Evolutionary conservation across 1,284 basidiomycete genomes (phyloP).

Genomic region (Cystobasidium sp.): DNA sequence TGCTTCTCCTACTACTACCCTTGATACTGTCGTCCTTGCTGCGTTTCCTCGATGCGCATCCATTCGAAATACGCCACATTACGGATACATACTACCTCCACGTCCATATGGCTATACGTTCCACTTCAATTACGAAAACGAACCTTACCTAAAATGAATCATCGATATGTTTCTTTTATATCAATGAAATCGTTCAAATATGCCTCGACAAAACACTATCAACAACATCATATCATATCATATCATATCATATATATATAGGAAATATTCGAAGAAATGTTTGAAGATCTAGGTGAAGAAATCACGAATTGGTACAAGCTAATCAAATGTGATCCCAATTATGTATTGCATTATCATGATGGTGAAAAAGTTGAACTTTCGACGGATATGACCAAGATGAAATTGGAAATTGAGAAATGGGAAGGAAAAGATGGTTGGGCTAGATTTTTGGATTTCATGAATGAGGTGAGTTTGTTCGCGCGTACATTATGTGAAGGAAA

Average conservation of each 20-base stretch:
- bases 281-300: slow-evolving; percentile 59
- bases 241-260: too few species aligned
- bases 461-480: slow-evolving; percentile 53
- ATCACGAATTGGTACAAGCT: slow-evolving; percentile 60
- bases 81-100: too few species aligned
- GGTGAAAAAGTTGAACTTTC: slow-evolving; percentile 59
- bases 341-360: slow-evolving; percentile 61
- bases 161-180: too few species aligned
- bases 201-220: neutral
- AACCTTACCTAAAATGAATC: too few species aligned
- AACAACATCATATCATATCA: neutral
- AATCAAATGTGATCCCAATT: slow-evolving; percentile 60
- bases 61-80: too few species aligned
- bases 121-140: too few species aligned
- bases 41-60: too few species aligned
- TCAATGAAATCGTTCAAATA: neutral
- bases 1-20: too few species aligned
- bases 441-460: slow-evolving; percentile 58
- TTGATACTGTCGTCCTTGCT: too few species aligned
- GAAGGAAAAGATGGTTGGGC: slow-evolving; percentile 61
- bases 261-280: slow-evolving; percentile 61
- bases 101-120: too few species aligned
- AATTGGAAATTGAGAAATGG: slow-evolving; percentile 60
- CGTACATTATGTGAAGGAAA: slow-evolving; percentile 27
- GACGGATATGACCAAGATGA: slow-evolving; percentile 60